A percentile compares a stretch with the other conserved stretches of the same genome.
phyloP scores from a whole-genome alignment of 2,329 filamentous ascomycete genomes.

The Fusarium equiseti region DNA sequence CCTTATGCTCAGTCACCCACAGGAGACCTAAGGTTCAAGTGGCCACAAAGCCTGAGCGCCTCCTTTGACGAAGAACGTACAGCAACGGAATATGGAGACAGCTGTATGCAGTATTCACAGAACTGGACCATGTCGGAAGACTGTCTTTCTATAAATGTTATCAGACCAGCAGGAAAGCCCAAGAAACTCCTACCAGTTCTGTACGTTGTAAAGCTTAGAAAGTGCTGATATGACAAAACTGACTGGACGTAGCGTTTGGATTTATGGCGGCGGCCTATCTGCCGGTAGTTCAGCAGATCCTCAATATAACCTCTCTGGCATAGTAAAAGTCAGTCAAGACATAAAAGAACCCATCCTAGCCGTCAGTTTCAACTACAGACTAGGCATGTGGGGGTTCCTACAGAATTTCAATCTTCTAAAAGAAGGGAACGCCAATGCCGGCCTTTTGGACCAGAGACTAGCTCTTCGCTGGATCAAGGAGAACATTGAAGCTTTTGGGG shows the following conservation, averaged over 20 bases:
- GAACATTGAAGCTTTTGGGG: conserved; percentile 65
- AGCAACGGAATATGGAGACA: conserved; percentile 58
- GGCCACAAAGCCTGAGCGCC: conserved; percentile 48
- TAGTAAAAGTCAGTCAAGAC: conserved; percentile 63
- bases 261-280: conserved; percentile 68
- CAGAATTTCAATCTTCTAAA: conserved; percentile 58
- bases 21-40: conserved; percentile 53
- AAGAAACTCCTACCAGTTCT: conserved; percentile 55
- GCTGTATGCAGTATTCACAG: conserved; percentile 60
- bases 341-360: conserved; percentile 66
- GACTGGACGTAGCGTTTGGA: conserved; percentile 58
- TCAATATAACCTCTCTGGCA: conserved; percentile 52
- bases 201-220: background rate
- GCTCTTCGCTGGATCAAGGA: conserved; percentile 65
- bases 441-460: conserved; percentile 63
- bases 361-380: conserved; percentile 66
- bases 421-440: conserved; percentile 61
- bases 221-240: background rate
- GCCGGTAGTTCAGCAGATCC: conserved; percentile 64
- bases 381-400: conserved; percentile 66
- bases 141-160: conserved; percentile 59
- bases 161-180: conserved; percentile 54
- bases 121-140: conserved; percentile 61
- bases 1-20: conserved; percentile 56
- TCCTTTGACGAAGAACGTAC: conserved; percentile 55